Evolutionary conservation across 129 eudicot species (phyloP), one percentile per base, ranked within the genome.

Genomic region (Gnaphalium uliginosum): DNA sequence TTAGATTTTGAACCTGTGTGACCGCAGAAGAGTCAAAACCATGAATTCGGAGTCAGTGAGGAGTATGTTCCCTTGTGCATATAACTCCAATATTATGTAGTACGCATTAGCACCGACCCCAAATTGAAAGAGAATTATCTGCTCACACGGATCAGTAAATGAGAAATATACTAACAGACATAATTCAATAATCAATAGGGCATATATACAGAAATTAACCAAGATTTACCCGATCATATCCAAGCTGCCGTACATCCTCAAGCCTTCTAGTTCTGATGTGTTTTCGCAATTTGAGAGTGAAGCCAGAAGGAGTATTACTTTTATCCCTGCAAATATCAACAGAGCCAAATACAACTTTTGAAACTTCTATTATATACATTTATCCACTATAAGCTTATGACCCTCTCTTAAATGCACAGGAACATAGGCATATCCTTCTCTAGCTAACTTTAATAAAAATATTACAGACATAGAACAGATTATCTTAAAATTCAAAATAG

Each of bases 211-310:
- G 9, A 19, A 25, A 60, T 39, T 35, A 23, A 68, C 24, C 71
- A 79, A 72, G 46, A 61, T 41, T 65, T 83, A 88, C 98, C 93
- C 98, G 88, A 81, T 93, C 98, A 82, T 93, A 90, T 62, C 98
- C 98, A 78, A 93, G 96, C 84, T 93, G 98, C 46, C 96, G 85
- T 72, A 90, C 98, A 77, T 93, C 98, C 82, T 93, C 98, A 39
- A 93, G 98, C 85, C 97, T 87, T 79, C 91, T 88, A 17, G 97
- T 93, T 73, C 98, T 72, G 71, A 93, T 90, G 91, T 93, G 98
- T 85, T 93, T 93, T 82, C 99, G 83, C 79, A 94, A 66, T 77
- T 94, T 94, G 75, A 94, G 88, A 46, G 99, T 91, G 76, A 88
- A 94, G 5, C 97, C 99, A 39, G 97, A 90, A 69, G 99, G 99